Conservation (phyloP, 768 basidiomycete species). For the Nidularia sp. region DNA sequence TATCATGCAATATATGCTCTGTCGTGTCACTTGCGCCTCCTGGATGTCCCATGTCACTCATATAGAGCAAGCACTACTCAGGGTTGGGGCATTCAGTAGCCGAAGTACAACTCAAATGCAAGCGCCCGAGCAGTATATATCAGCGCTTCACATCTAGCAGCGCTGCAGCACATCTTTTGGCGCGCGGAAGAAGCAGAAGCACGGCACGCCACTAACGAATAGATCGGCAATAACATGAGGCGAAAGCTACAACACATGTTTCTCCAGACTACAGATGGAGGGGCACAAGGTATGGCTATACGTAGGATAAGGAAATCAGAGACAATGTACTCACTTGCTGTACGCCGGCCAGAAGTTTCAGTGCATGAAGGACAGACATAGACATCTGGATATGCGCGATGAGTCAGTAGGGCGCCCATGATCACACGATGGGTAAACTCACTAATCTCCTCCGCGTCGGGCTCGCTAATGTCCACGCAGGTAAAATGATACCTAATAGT, state of each 20-base stretch:
- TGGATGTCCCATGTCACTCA: background rate
- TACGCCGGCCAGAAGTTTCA: conserved; percentile 56
- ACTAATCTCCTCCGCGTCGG: conserved; percentile 78
- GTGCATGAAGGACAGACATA: conserved; percentile 55
- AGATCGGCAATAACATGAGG: conserved; percentile 4
- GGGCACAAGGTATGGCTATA: conserved; percentile 23
- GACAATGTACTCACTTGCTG: conserved; percentile 70
- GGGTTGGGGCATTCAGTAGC: background rate
- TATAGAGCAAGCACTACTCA: background rate
- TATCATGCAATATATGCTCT: too few relatives aligned
- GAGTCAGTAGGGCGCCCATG: conserved; percentile 4
- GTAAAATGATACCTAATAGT: conserved; percentile 72
- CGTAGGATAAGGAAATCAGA: conserved; percentile 22
- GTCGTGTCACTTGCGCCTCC: too few relatives aligned
- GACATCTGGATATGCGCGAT: conserved; percentile 36
- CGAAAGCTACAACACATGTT: conserved; percentile 25
- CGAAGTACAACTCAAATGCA: conserved; percentile 1
- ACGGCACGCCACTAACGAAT: conserved; percentile 1
- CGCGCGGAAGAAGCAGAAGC: too few relatives aligned
- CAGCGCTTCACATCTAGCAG: background rate
- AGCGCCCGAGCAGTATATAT: background rate
- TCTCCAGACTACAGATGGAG: conserved; percentile 29
- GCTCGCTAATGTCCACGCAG: conserved; percentile 62
- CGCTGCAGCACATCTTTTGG: background rate
- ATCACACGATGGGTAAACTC: conserved; percentile 24